Percentiles rank a stretch among this genome's conserved stretches.
phyloP scores from a whole-genome alignment of 2,329 filamentous ascomycete genomes.

The Helminthosporium solani region DNA sequence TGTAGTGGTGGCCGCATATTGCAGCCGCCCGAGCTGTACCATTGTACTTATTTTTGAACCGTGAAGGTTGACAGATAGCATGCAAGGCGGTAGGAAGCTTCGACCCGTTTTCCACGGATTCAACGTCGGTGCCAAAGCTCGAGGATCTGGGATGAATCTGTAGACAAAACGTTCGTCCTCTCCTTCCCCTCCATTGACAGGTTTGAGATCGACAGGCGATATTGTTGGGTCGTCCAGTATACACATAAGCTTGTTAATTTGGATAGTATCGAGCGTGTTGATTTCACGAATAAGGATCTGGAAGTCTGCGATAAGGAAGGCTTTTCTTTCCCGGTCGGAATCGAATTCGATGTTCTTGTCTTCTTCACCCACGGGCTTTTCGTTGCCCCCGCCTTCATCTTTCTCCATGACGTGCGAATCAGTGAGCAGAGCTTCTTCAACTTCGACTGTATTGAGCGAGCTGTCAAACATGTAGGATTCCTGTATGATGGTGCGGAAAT shows the following conservation, averaged over 20 bases:
- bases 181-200: background rate
- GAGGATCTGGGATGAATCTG: background rate
- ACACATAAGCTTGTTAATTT: background rate
- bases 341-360: too few species aligned
- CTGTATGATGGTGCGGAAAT: background rate
- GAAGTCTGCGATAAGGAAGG: background rate
- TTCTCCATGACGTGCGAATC: too few species aligned
- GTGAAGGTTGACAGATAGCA: background rate
- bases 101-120: background rate
- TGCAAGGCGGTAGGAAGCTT: background rate
- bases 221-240: background rate
- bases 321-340: too few species aligned
- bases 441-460: too few species aligned
- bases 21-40: background rate
- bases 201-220: background rate
- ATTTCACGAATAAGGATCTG: background rate
- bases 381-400: too few species aligned
- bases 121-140: background rate
- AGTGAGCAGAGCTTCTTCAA: too few species aligned
- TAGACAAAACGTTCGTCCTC: background rate
- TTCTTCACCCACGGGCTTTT: too few species aligned
- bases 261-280: background rate
- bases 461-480: background rate
- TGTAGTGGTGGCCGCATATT: background rate
- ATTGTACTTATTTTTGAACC: background rate